These are phyloP conservation scores for Diaporthe citri DNA, from an alignment of 2,329 filamentous ascomycete species.

Conservation along the genomic window DNA sequence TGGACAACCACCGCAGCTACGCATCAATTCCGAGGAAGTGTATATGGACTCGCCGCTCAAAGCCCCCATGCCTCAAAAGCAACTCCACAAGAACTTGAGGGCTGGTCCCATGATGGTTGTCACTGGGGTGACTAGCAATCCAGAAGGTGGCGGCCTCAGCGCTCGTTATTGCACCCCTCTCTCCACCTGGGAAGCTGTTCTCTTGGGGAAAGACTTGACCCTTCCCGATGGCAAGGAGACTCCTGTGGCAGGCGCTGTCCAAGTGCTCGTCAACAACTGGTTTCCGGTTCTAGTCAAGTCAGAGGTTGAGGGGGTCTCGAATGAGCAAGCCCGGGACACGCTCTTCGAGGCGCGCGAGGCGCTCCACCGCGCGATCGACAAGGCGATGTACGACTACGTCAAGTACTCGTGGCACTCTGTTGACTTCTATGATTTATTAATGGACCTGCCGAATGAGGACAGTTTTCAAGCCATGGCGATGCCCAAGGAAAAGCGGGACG, in stretches of 20 bases:
- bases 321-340: conserved; percentile 19
- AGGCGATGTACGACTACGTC: conserved; percentile 30
- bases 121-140: neutral
- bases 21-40: conserved; percentile 22
- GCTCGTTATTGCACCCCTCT: conserved; percentile 32
- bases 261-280: conserved; percentile 29
- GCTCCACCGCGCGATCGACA: conserved; percentile 17
- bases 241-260: neutral
- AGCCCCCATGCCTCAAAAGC: neutral
- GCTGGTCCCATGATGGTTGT: conserved; percentile 23
- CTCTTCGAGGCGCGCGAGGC: conserved; percentile 14
- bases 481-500: neutral
- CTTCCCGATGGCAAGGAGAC: neutral
- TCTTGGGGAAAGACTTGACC: conserved; percentile 11
- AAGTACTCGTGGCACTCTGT: neutral
- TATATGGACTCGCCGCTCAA: conserved; percentile 12
- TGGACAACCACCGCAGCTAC: conserved; percentile 7
- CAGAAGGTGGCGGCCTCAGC: neutral
- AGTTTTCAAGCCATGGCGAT: neutral
- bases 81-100: conserved; percentile 6
- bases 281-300: conserved; percentile 35
- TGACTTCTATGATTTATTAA: conserved; percentile 18
- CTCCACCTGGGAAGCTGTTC: conserved; percentile 22
- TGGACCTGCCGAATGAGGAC: conserved; percentile 5
- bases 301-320: neutral